Base-by-base conservation (phyloP, 2,329 filamentous ascomycete species). In the Colletotrichum falcatum region DNA sequence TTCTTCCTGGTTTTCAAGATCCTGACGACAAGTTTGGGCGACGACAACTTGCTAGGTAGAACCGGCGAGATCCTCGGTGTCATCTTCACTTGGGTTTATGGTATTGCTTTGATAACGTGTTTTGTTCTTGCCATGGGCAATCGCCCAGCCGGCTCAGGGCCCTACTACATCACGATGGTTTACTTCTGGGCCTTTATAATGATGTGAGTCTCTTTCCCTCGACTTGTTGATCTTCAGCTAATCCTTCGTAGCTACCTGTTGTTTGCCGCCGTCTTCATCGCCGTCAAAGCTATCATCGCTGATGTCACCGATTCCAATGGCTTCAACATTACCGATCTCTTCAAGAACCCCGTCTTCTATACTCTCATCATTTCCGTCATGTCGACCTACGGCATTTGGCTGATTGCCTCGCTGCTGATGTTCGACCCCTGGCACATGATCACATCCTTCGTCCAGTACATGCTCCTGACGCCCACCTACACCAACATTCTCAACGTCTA, bases 1-100 rank as follows among this genome's bases (percentile, higher is more conserved):
- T 99, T 99, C 88, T 99, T 98, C 88, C 84, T 99, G 78, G 95
- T 99, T 75, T 99, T 99, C 86, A 95, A 95, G 81, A 98, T 99
- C 79, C 85, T 99, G 74, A 98, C 95, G 1, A 92, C 90, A 14
- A 97, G 95, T 77, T 85, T 99, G 74, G 92, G 94, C 55, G 86
- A 88, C 33, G 76, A 83, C 0, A 81, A 87, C 39, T 87, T 98
- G 33, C 87, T 98, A 2, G 94, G 94, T 59, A 90, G 88, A 5
- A 89, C 89, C 12, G 96, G 96, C 64, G 89, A 89, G 48, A 90
- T 97, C 69, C 86, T 99, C 1, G 92, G 94, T 65, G 91, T 98
- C 35, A 87, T 98, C 14, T 98, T 99, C 77, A 94, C 97, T 82
- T 99, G 95, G 94, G 86, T 97, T 5, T 99, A 99, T 79, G 92